These are phyloP conservation scores for Postia placenta DNA, from an alignment of 768 basidiomycete genomes.

Conservation along the genomic window DNA sequence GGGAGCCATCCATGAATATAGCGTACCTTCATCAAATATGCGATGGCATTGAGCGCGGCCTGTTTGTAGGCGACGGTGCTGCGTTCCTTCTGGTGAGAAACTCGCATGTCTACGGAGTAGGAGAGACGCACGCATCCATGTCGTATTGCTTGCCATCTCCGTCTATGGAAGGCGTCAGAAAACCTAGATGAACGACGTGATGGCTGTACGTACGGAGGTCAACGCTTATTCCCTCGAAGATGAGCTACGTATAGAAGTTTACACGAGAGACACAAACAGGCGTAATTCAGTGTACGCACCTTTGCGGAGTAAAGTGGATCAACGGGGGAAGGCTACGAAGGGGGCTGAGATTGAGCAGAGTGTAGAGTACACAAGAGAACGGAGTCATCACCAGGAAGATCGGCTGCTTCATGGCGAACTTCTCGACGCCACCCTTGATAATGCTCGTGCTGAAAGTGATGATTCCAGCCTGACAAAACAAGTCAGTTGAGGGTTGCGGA, in stretches of 20 bases:
- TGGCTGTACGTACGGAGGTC: slow-evolving; percentile 48
- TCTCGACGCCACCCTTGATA: slow-evolving; percentile 69
- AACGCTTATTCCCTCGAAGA: slow-evolving; percentile 73
- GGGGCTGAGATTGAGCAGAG: background rate
- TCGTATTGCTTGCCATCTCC: slow-evolving; percentile 71
- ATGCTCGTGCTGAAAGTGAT: slow-evolving; percentile 68
- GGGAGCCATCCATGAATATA: background rate
- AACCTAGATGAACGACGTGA: background rate
- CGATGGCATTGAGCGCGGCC: slow-evolving; percentile 70
- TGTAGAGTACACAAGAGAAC: slow-evolving; percentile 6
- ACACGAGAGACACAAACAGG: too few relatives aligned
- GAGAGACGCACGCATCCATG: slow-evolving; percentile 75
- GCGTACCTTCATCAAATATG: slow-evolving; percentile 60
- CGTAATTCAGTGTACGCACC: slow-evolving; percentile 23
- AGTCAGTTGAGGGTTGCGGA: background rate
- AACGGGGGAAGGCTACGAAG: slow-evolving; percentile 56
- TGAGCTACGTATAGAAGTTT: slow-evolving; percentile 48
- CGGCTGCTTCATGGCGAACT: slow-evolving; percentile 67
- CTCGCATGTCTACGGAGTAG: too few relatives aligned
- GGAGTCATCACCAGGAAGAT: slow-evolving; percentile 74
- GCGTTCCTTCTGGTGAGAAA: background rate
- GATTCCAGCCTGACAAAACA: slow-evolving; percentile 47
- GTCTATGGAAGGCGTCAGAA: slow-evolving; percentile 29
- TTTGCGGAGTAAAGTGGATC: slow-evolving; percentile 73
- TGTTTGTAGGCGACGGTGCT: slow-evolving; percentile 77